Evolutionary conservation across 768 basidiomycete species (phyloP).

Genomic region (Lyophyllum semitale): DNA sequence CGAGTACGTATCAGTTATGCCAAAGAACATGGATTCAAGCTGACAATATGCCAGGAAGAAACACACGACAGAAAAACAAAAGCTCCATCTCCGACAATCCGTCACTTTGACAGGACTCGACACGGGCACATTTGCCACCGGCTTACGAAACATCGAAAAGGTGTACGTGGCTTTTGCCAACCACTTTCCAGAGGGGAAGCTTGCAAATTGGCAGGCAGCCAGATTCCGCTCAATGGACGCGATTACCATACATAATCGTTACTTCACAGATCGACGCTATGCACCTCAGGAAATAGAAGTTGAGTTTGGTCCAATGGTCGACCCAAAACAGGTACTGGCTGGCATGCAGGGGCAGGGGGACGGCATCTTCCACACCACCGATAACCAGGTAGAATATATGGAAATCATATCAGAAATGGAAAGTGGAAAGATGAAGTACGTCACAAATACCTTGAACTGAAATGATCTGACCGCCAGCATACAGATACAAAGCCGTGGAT

Average conservation of each 20-base stretch:
- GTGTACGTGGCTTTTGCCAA: not conserved
- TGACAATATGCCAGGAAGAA: not conserved
- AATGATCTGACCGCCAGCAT: not conserved
- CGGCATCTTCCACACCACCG: not conserved
- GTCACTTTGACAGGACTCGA: not conserved
- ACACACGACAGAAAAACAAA: not conserved
- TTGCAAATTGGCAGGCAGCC: not conserved
- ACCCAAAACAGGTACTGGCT: not conserved
- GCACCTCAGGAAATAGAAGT: not conserved
- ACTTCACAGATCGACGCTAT: not conserved
- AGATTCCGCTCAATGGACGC: not conserved
- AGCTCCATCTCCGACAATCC: not conserved
- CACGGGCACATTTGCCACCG: not conserved
- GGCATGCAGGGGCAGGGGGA: not conserved
- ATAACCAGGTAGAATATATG: not conserved
- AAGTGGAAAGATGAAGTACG: not conserved
- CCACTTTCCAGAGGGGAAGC: not conserved
- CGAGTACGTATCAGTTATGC: not conserved
- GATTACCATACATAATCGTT: not conserved
- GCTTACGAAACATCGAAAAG: not conserved
- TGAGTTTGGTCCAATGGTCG: not conserved
- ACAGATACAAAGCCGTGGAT: not conserved
- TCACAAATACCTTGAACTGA: no score
- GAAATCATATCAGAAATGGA: not conserved
- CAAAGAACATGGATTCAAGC: not conserved